Evolutionary conservation across 2,329 filamentous ascomycete species (phyloP).

Genomic region (Eutypella sp.): DNA sequence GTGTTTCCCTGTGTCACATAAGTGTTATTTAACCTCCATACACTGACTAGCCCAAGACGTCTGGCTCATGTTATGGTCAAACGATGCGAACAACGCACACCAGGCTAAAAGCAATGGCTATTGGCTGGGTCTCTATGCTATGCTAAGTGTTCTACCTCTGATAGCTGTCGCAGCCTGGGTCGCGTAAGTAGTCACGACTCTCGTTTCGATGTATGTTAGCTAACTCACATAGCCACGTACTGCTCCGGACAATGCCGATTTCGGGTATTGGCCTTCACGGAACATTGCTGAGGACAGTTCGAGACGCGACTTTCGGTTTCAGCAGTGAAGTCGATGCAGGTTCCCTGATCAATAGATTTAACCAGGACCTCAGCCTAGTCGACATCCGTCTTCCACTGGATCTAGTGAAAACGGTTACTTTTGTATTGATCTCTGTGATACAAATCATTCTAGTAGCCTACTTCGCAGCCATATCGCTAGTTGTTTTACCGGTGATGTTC

Average conservation of each 20-base stretch:
- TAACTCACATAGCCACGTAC: constrained; percentile 48
- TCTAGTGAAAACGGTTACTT: constrained; percentile 12
- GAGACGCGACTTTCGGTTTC: constrained; percentile 20
- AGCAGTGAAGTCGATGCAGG: constrained; percentile 20
- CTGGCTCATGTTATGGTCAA: constrained; percentile 22
- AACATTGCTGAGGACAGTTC: constrained; percentile 40
- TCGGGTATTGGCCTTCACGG: constrained; percentile 44
- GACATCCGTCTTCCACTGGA: constrained; percentile 14
- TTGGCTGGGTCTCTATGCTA: constrained; percentile 16
- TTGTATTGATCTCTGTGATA: constrained; percentile 21
- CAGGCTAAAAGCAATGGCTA: constrained; percentile 8
- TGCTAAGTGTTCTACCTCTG: constrained; percentile 10
- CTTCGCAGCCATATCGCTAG: constrained; percentile 34
- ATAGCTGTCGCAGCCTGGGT: constrained; percentile 3
- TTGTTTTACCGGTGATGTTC: constrained; percentile 32
- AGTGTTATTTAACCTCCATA: not conserved
- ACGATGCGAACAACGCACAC: constrained; percentile 7
- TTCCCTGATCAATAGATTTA: constrained; percentile 21
- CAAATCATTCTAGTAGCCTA: constrained; percentile 37
- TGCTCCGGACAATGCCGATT: constrained; percentile 31
- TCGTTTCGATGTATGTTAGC: too few species aligned
- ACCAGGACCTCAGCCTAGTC: constrained; percentile 20
- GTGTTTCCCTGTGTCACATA: not conserved
- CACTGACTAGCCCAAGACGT: too few species aligned
- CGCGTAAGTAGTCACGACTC: constrained; percentile 1